Evolutionary conservation across 768 basidiomycete species (phyloP).

Genomic region (Trametes elegans): DNA sequence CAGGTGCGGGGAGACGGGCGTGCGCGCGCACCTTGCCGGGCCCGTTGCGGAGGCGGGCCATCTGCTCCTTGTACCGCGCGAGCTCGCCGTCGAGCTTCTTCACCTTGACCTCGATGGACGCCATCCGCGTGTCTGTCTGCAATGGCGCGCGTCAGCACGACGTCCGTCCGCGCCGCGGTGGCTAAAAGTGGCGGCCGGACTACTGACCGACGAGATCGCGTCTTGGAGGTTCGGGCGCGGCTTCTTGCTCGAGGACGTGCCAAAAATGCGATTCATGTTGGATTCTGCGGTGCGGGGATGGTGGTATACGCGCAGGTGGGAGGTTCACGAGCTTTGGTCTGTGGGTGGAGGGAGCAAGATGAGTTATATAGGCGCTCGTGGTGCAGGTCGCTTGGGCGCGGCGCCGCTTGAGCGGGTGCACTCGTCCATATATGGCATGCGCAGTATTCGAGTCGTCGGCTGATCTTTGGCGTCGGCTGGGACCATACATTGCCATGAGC

Average conservation of each 20-base stretch:
- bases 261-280: slow-evolving; percentile 91
- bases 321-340: background rate
- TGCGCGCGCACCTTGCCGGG: slow-evolving; percentile 79
- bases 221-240: slow-evolving; percentile 86
- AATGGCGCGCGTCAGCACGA: slow-evolving; percentile 1
- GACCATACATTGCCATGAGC: background rate
- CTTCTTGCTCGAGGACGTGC: slow-evolving; percentile 69
- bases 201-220: slow-evolving; percentile 87
- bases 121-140: slow-evolving; percentile 85
- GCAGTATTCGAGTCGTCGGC: background rate
- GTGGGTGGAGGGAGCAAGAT: background rate
- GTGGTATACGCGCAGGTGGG: background rate
- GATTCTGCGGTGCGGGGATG: background rate
- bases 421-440: background rate
- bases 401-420: background rate
- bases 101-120: slow-evolving; percentile 93
- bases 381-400: background rate
- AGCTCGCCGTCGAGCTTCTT: slow-evolving; percentile 96
- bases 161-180: background rate
- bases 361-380: background rate
- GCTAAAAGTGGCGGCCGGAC: slow-evolving; percentile 24
- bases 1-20: background rate
- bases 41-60: slow-evolving; percentile 89
- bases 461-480: background rate
- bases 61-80: slow-evolving; percentile 89